These are phyloP conservation scores for Candida neerlandica DNA, from an alignment of 1,139 yeast genomes.

Conservation along the genomic window DNA sequence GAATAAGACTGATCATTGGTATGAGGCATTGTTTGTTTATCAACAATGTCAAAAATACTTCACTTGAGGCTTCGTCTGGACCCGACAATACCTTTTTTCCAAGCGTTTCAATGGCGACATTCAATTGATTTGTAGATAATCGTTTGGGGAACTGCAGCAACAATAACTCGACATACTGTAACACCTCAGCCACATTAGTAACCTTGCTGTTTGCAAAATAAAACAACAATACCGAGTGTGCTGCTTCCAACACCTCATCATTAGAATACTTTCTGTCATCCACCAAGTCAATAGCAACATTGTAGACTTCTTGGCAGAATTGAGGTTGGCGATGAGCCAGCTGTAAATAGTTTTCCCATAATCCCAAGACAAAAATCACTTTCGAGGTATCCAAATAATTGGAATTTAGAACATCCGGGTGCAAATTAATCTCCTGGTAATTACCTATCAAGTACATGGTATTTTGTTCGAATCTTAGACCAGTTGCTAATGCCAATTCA, in stretches of 20 bases:
- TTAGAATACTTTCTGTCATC: constrained; percentile 30
- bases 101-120: constrained; percentile 59
- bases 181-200: constrained; percentile 31
- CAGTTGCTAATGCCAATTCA: constrained; percentile 39
- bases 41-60: constrained; percentile 45
- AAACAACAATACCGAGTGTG: constrained; percentile 66
- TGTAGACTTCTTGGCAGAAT: constrained; percentile 41
- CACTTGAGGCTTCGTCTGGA: constrained; percentile 34
- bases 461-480: constrained; percentile 35
- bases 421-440: constrained; percentile 39
- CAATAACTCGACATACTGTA: constrained; percentile 35
- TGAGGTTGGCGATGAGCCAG: constrained; percentile 22
- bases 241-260: constrained; percentile 56
- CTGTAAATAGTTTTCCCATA: constrained; percentile 60
- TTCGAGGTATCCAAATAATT: constrained; percentile 49
- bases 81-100: constrained; percentile 54
- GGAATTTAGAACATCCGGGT: constrained; percentile 33
- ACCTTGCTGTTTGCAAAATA: constrained; percentile 34
- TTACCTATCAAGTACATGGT: constrained; percentile 45
- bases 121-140: constrained; percentile 58
- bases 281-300: constrained; percentile 46
- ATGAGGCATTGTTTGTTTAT: constrained; percentile 38
- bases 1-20: constrained; percentile 51
- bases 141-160: constrained; percentile 56
- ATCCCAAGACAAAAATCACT: constrained; percentile 56